These are phyloP conservation scores for Tetracentron sinense DNA, from an alignment of 164 flowering plant genomes.

Conservation along the genomic window DNA sequence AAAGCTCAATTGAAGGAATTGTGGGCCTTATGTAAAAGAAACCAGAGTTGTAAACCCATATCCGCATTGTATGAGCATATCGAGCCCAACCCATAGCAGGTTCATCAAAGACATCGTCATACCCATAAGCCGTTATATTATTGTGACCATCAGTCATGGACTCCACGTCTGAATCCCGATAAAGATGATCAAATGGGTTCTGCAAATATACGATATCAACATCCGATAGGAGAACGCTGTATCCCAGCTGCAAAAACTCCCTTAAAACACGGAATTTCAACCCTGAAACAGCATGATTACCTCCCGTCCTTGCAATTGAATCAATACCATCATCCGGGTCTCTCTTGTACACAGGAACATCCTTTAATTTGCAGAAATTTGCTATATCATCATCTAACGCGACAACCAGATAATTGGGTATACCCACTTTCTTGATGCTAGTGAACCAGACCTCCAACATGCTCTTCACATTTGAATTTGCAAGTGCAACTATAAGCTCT, in stretches of 20 bases:
- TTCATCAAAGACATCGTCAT: conserved; percentile 79
- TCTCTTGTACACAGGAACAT: conserved; percentile 47
- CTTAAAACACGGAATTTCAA: conserved; percentile 83
- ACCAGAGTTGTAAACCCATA: conserved; percentile 96
- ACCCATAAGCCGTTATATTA: conserved; percentile 94
- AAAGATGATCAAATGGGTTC: conserved; percentile 81
- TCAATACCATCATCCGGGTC: conserved; percentile 75
- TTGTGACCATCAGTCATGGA: conserved; percentile 90
- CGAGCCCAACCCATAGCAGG: conserved; percentile 96
- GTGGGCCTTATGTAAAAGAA: conserved; percentile 94
- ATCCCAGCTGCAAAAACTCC: conserved; percentile 91
- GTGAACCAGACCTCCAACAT: conserved; percentile 81
- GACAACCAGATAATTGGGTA: conserved; percentile 77
- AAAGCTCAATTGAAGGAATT: conserved; percentile 83
- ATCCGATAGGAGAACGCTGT: conserved; percentile 89
- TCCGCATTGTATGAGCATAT: conserved; percentile 92
- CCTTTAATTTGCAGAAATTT: conserved; percentile 40
- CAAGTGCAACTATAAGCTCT: conserved; percentile 80
- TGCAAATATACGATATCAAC: conserved; percentile 86
- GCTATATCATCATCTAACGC: conserved; percentile 67
- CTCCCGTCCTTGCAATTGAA: conserved; percentile 54
- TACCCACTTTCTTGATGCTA: conserved; percentile 74
- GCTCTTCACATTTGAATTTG: conserved; percentile 66
- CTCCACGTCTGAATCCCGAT: conserved; percentile 90
- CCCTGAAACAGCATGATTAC: conserved; percentile 89